phyloP scores from a whole-genome alignment of 2,329 filamentous ascomycete species.

The Coniochaeta prunicola region DNA sequence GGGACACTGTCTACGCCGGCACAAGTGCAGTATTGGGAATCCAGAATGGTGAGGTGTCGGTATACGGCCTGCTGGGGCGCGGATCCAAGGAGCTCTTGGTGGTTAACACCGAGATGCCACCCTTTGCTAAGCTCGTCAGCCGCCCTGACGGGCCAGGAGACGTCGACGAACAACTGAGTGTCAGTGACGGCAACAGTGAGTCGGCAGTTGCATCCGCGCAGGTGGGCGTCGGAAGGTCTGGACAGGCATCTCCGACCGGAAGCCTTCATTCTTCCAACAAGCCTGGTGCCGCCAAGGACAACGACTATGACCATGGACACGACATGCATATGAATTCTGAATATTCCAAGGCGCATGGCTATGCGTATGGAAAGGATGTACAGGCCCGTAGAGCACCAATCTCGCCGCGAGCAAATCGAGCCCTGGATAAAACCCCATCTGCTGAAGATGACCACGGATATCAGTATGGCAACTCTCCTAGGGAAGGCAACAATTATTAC shows the following conservation, averaged over 20 bases:
- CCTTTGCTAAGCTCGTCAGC: conserved; percentile 33
- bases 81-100: conserved; percentile 61
- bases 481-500: neutral
- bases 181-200: neutral
- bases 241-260: neutral
- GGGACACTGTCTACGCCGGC: conserved; percentile 61
- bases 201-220: neutral
- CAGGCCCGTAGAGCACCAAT: neutral
- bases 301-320: neutral
- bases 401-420: neutral
- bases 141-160: conserved; percentile 16
- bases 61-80: conserved; percentile 67
- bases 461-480: neutral
- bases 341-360: neutral
- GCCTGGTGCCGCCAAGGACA: neutral
- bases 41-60: conserved; percentile 53
- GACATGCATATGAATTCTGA: neutral
- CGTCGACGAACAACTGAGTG: conserved; percentile 12
- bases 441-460: neutral
- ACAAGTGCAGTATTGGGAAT: conserved; percentile 67
- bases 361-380: neutral
- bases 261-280: neutral
- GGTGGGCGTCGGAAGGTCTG: neutral
- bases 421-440: neutral
- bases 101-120: conserved; percentile 49